Conservation (phyloP, 257 asterid species). For the Fraxinus americana region DNA sequence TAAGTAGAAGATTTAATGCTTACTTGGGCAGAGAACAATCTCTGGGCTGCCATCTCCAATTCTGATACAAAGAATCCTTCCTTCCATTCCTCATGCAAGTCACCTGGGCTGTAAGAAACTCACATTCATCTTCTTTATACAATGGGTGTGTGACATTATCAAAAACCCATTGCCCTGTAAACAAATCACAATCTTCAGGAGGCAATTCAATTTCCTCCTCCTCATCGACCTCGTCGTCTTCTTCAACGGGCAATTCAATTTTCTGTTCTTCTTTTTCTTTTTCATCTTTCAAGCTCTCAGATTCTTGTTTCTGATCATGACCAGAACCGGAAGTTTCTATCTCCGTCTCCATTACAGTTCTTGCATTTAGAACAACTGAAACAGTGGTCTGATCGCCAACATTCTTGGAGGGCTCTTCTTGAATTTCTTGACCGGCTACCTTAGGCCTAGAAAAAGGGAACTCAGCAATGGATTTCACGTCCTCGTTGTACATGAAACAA, state of each 20-base stretch:
- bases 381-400: slow-evolving; percentile 25
- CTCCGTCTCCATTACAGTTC: slow-evolving; percentile 58
- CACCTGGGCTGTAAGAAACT: slow-evolving; percentile 75
- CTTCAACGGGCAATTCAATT: slow-evolving; percentile 39
- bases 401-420: background rate
- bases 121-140: slow-evolving; percentile 69
- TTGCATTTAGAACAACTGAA: slow-evolving; percentile 48
- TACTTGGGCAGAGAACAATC: slow-evolving; percentile 85
- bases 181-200: slow-evolving; percentile 69
- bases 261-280: slow-evolving; percentile 32
- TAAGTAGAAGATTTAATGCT: background rate
- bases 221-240: slow-evolving; percentile 34
- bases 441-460: slow-evolving; percentile 64
- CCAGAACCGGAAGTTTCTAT: slow-evolving; percentile 14
- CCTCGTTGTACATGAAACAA: slow-evolving; percentile 80
- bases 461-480: slow-evolving; percentile 70
- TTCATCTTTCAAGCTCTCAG: slow-evolving; percentile 16
- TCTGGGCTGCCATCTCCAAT: slow-evolving; percentile 90
- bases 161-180: slow-evolving; percentile 68
- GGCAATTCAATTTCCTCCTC: slow-evolving; percentile 50
- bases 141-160: slow-evolving; percentile 63
- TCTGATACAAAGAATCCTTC: slow-evolving; percentile 63
- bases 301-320: slow-evolving; percentile 24
- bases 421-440: slow-evolving; percentile 34
- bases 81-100: slow-evolving; percentile 84